Base-by-base conservation (phyloP, 2,329 filamentous ascomycete species). In the Penicillium hordei region DNA sequence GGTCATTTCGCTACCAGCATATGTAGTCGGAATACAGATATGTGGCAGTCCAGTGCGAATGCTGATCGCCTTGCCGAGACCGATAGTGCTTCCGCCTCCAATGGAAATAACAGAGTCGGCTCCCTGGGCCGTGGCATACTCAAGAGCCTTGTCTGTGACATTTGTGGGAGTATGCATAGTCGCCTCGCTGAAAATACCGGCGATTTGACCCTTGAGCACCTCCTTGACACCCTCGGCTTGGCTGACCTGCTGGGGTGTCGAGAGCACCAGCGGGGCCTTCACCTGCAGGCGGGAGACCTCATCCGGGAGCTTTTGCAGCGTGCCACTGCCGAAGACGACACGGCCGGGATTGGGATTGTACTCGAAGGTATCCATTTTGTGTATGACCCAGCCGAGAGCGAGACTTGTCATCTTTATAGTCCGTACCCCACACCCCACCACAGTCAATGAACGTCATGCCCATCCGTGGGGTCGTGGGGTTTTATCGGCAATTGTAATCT, bases 1-100 rank as follows among this genome's bases (percentile, higher is more conserved):
- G 3, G 86, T 88, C 79, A 88, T 85, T 67, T 88, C 86, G 59
- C 81, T 84, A 4, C 83, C 83, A 5, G 83, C 81, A 66, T 86
- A 86, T 0, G 83, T 85, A 2, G 83, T 86, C n/a, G 84, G 83
- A 48, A 86, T 81, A 64, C 82, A 85, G 43, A 86, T 79, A 65
- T 86, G 83, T 21, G 81, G 82, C 34, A 86, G 73, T 0, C 77
- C 78, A 34, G 82, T 84, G 42, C 81, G 77, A 48, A 81, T 72
- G 46, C 78, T 79, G 59, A 86, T 79, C 1, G 83, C 83, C 64
- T 86, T 86, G 5, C 83, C 83, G n/a, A 88, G 72, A 0, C 86
- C 85, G 52, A 83, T 84, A 0, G 85, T 86, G 53, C 83, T 86
- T 29, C 84, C 83, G 50, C 85, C 85, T 5, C 86, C 86, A 59